Evolutionary conservation across 2,329 filamentous ascomycete species (phyloP).

Genomic region (Metarhizium brunneum): DNA sequence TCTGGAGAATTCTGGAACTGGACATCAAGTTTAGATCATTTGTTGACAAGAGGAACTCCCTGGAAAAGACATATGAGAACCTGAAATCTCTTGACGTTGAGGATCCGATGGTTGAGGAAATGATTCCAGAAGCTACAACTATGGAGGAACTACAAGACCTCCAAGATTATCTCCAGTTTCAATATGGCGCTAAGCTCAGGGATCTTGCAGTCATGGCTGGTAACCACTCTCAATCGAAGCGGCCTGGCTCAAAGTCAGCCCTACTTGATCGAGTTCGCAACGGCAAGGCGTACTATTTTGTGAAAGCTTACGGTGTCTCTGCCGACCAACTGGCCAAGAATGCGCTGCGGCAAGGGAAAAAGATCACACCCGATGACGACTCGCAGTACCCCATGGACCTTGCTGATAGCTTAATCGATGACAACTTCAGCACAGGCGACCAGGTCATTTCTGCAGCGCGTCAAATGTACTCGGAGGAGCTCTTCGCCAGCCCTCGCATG

Average conservation of each 20-base stretch:
- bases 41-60: slow-evolving; percentile 79
- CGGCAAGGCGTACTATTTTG: slow-evolving; percentile 70
- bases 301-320: slow-evolving; percentile 82
- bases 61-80: slow-evolving; percentile 70
- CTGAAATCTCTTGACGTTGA: slow-evolving; percentile 55
- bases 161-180: slow-evolving; percentile 93
- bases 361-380: slow-evolving; percentile 78
- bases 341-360: slow-evolving; percentile 66
- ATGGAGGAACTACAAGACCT: slow-evolving; percentile 96
- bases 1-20: slow-evolving; percentile 91
- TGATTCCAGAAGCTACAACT: slow-evolving; percentile 69
- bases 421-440: slow-evolving; percentile 66
- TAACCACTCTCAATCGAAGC: slow-evolving; percentile 59
- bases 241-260: slow-evolving; percentile 73
- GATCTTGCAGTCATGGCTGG: slow-evolving; percentile 60
- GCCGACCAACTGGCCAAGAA: slow-evolving; percentile 86
- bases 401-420: slow-evolving; percentile 67
- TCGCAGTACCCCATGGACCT: slow-evolving; percentile 73
- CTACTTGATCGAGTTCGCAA: slow-evolving; percentile 78
- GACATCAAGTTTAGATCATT: slow-evolving; percentile 93
- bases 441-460: slow-evolving; percentile 72
- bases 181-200: slow-evolving; percentile 76
- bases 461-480: slow-evolving; percentile 82
- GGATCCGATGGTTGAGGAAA: slow-evolving; percentile 70
- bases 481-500: slow-evolving; percentile 80